These are phyloP conservation scores for Pezicula carpinea DNA, from an alignment of 2,329 filamentous ascomycete genomes.

Conservation along the genomic window DNA sequence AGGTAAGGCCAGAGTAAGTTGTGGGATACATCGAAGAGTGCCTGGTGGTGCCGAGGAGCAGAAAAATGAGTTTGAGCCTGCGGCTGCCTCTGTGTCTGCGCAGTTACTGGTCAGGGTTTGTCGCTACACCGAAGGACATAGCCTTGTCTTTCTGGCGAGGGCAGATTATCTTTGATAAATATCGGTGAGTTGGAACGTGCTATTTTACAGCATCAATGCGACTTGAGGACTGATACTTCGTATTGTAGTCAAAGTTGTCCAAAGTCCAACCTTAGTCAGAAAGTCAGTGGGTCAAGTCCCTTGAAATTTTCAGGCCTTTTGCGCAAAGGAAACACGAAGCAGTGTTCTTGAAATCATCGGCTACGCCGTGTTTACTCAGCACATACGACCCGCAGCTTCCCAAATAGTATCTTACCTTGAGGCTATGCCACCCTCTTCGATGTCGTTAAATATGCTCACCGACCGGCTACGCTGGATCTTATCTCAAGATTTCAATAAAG, in stretches of 20 bases:
- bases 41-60: conserved; percentile 27
- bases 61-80: conserved; percentile 18
- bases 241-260: neutral
- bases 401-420: too few relatives aligned
- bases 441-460: too few relatives aligned
- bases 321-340: too few relatives aligned
- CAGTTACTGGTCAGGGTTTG: conserved; percentile 23
- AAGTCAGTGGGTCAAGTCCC: too few relatives aligned
- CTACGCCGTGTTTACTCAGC: too few relatives aligned
- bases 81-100: conserved; percentile 1
- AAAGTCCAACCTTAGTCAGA: too few relatives aligned
- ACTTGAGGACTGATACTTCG: neutral
- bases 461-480: too few relatives aligned
- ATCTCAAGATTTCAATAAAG: too few relatives aligned
- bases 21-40: conserved; percentile 27
- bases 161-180: conserved; percentile 26
- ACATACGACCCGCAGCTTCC: too few relatives aligned
- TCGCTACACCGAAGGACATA: conserved; percentile 33
- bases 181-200: conserved; percentile 8
- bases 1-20: conserved; percentile 45
- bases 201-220: neutral
- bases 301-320: too few relatives aligned
- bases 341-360: too few relatives aligned
- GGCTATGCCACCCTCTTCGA: too few relatives aligned
- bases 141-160: conserved; percentile 37